Evolutionary conservation across 306 rosid genomes (phyloP), one percentile per base, ranked within the genome.

Genomic region (Astragalus glycyphyllos): DNA sequence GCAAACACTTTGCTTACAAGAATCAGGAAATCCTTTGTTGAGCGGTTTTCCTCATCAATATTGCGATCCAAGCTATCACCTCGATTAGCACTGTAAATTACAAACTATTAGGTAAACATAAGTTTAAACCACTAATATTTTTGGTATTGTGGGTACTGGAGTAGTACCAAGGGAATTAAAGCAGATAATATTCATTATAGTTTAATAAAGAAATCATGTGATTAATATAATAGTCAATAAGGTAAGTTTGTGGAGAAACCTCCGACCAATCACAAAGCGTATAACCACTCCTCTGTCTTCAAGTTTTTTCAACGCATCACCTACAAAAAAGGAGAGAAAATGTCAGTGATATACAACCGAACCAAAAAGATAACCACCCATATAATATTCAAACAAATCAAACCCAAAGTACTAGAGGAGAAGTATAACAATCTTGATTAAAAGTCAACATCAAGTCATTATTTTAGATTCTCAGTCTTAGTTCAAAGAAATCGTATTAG

Each of bases 31-130:
- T 95, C 99, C 80, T 86, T 92, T 56, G 97, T 85, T 8, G 80
- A 62, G 54, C 65, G 85, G 58, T 84, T 85, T 87, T 95, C 97
- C 84, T 83, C 77, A 61, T 91, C 88, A 75, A 95, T 87, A 79
- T 86, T 86, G 71, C 91, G 96, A 82, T 95, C 97, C 82, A 95
- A 89, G 91, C 96, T 95, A 85, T 95, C 99, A 29, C 97, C 99
- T 67, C 86, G 86, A 76, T 95, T 91, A 45, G 99, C 72, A 68
- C 99, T 91, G 92, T 77, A 80, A 89, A 64, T 68, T 49, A 63
- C 69, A 77, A 60, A 70, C 64, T 8, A 64, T 68, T 38, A 38
- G 17, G 69, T 72, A 60, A 50, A 65, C 58, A 77, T 45, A 62
- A 70, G 66, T 26, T 73, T 48, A 34, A 65, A 67, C 23, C 40